Base-by-base conservation (phyloP, 495 filamentous ascomycete species). In the Tuber microsphaerosporum region DNA sequence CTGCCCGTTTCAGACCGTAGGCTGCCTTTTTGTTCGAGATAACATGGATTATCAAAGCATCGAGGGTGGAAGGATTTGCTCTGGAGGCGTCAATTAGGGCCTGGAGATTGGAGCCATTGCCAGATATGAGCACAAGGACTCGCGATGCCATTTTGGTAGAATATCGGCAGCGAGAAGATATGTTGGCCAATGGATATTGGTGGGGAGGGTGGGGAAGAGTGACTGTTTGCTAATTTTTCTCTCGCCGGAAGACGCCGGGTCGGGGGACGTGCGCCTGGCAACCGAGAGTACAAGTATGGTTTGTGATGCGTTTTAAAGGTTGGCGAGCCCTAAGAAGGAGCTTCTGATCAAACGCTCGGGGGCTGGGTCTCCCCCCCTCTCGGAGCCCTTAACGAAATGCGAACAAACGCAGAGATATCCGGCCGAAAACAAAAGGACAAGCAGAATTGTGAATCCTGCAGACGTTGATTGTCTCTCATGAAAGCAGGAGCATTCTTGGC, bases 51-150 rank as follows among this genome's bases (percentile, higher is more conserved):
- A 97, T 92, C 44, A 84, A 86, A 56, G 89, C 85, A 76, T 87
- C 83, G 74, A 91, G 88, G 73, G 92, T 87, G 12, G 84, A 80
- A 34, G 85, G 84, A 26, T 86, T 84, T 45, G 84, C 83, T 19
- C 74, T 74, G 8, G 75, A 71, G 70, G 91, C 90, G 84, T 97
- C 91, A 81, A 97, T 95, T 56, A 97, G 87, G 45, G 93, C 93
- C 86, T 97, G 93, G 39, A 98, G 89, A 82, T 97, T 97, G 71
- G 92, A 89, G 77, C 94, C 94, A 78, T 87, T 90, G 82, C 92
- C 94, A 74, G 91, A 94, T 72, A 93, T 92, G 74, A 92, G 87
- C 73, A 92, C 87, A 56, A 89, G 89, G 69, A 90, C 83, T 44
- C 85, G 86, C 61, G 77, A 69, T 34, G 56, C 12, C 56, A 65